phyloP scores from a whole-genome alignment of 2,329 filamentous ascomycete genomes.

The Cladobotryum protrusum region DNA sequence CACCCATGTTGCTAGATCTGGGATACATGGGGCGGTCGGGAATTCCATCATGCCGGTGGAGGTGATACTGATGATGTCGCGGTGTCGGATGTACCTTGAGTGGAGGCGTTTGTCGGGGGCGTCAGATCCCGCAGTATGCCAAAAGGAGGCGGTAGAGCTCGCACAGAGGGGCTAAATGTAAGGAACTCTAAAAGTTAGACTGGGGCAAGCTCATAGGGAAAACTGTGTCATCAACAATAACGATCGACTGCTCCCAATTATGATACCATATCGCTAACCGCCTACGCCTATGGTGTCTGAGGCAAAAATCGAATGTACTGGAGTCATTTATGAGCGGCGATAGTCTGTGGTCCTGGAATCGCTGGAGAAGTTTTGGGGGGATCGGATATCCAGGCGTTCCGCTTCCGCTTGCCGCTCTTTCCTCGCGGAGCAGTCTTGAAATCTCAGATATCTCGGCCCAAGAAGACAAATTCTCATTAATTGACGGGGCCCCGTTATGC shows the following conservation, averaged over 20 bases:
- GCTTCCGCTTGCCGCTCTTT: slow-evolving; percentile 47
- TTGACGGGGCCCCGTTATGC: slow-evolving; percentile 37
- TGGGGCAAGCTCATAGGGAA: slow-evolving; percentile 39
- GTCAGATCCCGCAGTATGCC: slow-evolving; percentile 48
- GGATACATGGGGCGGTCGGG: slow-evolving; percentile 40
- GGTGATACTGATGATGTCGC: slow-evolving; percentile 50
- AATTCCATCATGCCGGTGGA: slow-evolving; percentile 40
- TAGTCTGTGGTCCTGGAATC: slow-evolving; percentile 32
- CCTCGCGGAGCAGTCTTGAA: slow-evolving; percentile 72
- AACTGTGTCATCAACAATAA: slow-evolving; percentile 73
- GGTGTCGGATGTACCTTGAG: slow-evolving; percentile 38
- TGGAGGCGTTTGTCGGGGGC: slow-evolving; percentile 56
- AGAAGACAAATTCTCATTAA: slow-evolving; percentile 73
- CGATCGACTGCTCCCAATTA: slow-evolving; percentile 78
- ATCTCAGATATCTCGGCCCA: slow-evolving; percentile 69
- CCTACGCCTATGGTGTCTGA: slow-evolving; percentile 28
- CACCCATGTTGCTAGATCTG: slow-evolving; percentile 38
- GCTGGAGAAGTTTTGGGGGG: slow-evolving; percentile 19
- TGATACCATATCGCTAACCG: slow-evolving; percentile 54
- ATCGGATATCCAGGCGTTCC: slow-evolving; percentile 18
- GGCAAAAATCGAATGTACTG: slow-evolving; percentile 27
- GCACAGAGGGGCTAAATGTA: slow-evolving; percentile 41
- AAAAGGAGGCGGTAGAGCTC: slow-evolving; percentile 48
- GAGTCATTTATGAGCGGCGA: slow-evolving; percentile 39
- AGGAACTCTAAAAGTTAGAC: slow-evolving; percentile 43